Conservation (phyloP, 2,329 filamentous ascomycete genomes). For the Colletotrichum sp. region DNA sequence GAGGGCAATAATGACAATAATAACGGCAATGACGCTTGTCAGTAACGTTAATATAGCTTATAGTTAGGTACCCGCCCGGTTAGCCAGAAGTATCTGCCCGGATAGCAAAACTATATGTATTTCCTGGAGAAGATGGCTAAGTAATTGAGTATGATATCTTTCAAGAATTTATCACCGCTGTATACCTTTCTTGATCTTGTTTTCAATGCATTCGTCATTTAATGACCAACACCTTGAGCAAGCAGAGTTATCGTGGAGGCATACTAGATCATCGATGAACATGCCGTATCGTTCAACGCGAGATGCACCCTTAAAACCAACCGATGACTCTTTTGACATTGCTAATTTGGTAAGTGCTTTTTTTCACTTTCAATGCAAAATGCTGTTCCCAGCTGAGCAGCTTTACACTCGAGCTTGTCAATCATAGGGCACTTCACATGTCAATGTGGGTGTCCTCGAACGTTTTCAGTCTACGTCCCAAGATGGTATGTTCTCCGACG, state of each 20-base stretch:
- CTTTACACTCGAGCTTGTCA: neutral
- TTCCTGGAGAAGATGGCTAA: no score
- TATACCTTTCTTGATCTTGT: no score
- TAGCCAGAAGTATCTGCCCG: no score
- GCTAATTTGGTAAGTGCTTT: neutral
- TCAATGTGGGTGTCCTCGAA: fast-evolving
- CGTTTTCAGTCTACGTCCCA: neutral
- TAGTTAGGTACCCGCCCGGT: no score
- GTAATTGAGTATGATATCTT: no score
- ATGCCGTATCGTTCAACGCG: fast-evolving
- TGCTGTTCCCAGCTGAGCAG: neutral
- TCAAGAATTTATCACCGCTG: no score
- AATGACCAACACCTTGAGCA: neutral
- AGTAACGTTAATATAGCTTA: no score
- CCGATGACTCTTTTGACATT: neutral
- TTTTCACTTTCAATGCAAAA: neutral
- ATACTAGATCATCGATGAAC: neutral
- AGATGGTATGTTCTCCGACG: neutral
- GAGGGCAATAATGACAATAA: no score
- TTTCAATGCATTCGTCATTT: neutral
- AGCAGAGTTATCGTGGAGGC: neutral
- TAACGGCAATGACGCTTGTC: no score
- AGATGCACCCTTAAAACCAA: neutral
- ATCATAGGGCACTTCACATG: neutral
- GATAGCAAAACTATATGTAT: no score